phyloP scores from a whole-genome alignment of 2,329 filamentous ascomycete genomes.

The Leptoxyphium fumago region DNA sequence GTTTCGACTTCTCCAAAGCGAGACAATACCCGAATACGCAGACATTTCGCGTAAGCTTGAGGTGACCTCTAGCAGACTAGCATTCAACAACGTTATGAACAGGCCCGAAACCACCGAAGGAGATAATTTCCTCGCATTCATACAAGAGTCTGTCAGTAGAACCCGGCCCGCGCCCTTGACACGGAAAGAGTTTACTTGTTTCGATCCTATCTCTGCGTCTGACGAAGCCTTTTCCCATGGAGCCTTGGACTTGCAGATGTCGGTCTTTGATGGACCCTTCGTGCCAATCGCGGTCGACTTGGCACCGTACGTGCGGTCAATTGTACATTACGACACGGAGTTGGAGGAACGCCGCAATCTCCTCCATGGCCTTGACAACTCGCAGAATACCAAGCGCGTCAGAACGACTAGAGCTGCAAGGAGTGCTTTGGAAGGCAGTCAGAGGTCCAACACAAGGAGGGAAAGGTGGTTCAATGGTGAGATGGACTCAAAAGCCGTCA shows the following conservation, averaged over 20 bases:
- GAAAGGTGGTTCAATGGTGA: constrained; percentile 57
- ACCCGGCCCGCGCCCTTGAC: constrained; percentile 10
- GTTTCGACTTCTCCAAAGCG: constrained; percentile 38
- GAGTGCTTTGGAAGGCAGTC: constrained; percentile 56
- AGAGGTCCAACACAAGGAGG: constrained; percentile 48
- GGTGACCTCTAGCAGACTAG: constrained; percentile 5
- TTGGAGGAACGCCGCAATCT: constrained; percentile 56
- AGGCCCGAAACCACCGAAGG: not conserved
- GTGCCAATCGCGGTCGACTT: constrained; percentile 57
- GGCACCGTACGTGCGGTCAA: constrained; percentile 78
- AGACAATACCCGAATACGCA: constrained; percentile 31
- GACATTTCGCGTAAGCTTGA: constrained; percentile 8
- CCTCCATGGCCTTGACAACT: constrained; percentile 42
- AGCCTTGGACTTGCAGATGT: constrained; percentile 42
- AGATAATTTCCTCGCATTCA: not conserved
- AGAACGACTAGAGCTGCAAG: constrained; percentile 61
- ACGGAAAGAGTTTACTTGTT: constrained; percentile 30
- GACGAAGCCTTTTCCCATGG: constrained; percentile 17
- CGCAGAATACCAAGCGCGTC: constrained; percentile 37
- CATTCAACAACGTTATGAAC: constrained; percentile 19
- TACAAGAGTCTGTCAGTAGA: constrained; percentile 7
- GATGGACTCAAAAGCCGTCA: constrained; percentile 45
- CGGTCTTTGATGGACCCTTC: constrained; percentile 62
- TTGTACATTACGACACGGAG: constrained; percentile 59
- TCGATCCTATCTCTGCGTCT: constrained; percentile 36